Evolutionary conservation across 768 basidiomycete species (phyloP).

Genomic region (Termitomyces bulborhizus): DNA sequence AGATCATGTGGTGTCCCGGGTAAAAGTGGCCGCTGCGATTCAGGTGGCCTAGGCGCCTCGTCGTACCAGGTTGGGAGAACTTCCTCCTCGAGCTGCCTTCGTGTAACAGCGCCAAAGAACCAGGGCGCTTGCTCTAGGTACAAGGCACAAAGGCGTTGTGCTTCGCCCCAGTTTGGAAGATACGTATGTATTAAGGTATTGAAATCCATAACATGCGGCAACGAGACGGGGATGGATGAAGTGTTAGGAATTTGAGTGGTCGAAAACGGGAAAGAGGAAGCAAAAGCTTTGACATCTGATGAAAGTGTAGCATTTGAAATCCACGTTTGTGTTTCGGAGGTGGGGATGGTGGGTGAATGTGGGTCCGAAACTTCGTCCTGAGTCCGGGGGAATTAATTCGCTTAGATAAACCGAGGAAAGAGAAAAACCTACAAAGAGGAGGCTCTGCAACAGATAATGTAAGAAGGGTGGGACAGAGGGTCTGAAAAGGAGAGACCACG

Average conservation of each 20-base stretch:
- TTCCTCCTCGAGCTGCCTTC: slow-evolving; percentile 57
- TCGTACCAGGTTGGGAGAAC: slow-evolving; percentile 60
- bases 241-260: not conserved
- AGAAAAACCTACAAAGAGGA: slow-evolving; percentile 42
- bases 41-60: slow-evolving; percentile 32
- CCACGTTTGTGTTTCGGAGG: not conserved
- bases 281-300: slow-evolving; percentile 20
- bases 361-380: slow-evolving; percentile 28
- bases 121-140: slow-evolving; percentile 77
- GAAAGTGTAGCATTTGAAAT: slow-evolving; percentile 12
- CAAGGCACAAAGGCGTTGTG: slow-evolving; percentile 52
- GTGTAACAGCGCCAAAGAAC: slow-evolving; percentile 71
- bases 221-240: slow-evolving; percentile 19
- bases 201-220: slow-evolving; percentile 30
- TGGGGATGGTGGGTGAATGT: not conserved
- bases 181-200: slow-evolving; percentile 39
- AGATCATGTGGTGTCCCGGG: slow-evolving; percentile 44
- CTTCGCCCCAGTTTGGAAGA: slow-evolving; percentile 56
- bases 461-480: not conserved
- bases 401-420: not conserved
- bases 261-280: slow-evolving; percentile 40
- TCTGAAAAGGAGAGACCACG: slow-evolving; percentile 14
- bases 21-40: not conserved
- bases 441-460: slow-evolving; percentile 29
- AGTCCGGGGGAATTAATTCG: not conserved